phyloP scores from a whole-genome alignment of 2,329 filamentous ascomycete genomes.

The Fragosphaeria purpurea region DNA sequence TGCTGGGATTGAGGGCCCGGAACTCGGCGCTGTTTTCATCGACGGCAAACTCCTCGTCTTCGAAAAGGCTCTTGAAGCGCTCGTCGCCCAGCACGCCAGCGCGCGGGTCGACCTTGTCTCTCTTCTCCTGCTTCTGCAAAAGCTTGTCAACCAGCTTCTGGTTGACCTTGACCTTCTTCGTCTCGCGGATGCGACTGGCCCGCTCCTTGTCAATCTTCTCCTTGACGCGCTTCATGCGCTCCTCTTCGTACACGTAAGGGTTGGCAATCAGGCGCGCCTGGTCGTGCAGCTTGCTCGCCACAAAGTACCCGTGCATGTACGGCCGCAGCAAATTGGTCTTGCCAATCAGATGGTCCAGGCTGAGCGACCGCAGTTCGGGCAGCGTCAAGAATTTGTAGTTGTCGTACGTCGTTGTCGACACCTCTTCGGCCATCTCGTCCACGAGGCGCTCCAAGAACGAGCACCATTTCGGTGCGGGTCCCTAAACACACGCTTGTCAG shows the following conservation, averaged over 20 bases:
- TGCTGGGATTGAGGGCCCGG: constrained; percentile 80
- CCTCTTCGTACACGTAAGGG: constrained; percentile 87
- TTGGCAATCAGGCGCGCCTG: constrained; percentile 89
- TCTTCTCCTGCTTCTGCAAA: constrained; percentile 53
- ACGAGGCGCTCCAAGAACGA: constrained; percentile 95
- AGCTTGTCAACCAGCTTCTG: constrained; percentile 67
- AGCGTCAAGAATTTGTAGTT: constrained; percentile 98
- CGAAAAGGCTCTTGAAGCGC: constrained; percentile 81
- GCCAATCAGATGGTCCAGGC: constrained; percentile 79
- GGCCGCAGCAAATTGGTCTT: constrained; percentile 82
- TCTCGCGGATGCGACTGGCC: constrained; percentile 86
- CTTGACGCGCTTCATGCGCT: constrained; percentile 80
- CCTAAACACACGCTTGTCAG: constrained; percentile 22
- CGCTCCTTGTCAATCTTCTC: constrained; percentile 96
- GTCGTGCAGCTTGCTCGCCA: constrained; percentile 89
- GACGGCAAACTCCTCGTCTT: constrained; percentile 85
- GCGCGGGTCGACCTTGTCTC: constrained; percentile 45
- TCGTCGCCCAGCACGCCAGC: constrained; percentile 68
- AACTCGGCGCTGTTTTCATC: constrained; percentile 87
- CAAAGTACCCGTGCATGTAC: constrained; percentile 99
- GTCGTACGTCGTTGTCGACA: constrained; percentile 77
- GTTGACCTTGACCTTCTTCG: constrained; percentile 98
- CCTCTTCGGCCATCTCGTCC: constrained; percentile 92
- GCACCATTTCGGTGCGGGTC: constrained; percentile 91
- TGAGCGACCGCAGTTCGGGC: constrained; percentile 75